Evolutionary conservation across 2,329 filamentous ascomycete genomes (phyloP).

Genomic region (Daldinia eschscholtzii): DNA sequence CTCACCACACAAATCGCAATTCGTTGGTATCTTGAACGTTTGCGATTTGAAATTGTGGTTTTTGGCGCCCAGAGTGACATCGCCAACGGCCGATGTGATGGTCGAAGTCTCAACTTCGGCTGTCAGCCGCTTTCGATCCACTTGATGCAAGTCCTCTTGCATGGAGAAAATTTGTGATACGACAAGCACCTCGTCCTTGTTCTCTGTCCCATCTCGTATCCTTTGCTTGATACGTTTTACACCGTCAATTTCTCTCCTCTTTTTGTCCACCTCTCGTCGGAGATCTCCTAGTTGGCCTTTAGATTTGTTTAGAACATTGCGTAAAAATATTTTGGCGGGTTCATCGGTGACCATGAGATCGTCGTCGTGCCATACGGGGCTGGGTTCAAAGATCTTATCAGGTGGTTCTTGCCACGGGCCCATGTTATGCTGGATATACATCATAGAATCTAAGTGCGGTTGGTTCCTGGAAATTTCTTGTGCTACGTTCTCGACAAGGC

Average conservation of each 20-base stretch:
- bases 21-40: conserved; percentile 98
- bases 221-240: conserved; percentile 79
- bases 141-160: conserved; percentile 86
- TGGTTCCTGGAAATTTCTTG: conserved; percentile 89
- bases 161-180: conserved; percentile 85
- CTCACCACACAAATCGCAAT: conserved; percentile 96
- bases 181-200: conserved; percentile 87
- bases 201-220: conserved; percentile 85
- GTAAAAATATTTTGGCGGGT: conserved; percentile 86
- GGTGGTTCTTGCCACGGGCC: conserved; percentile 83
- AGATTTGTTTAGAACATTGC: conserved; percentile 91
- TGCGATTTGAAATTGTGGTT: conserved; percentile 99
- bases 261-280: conserved; percentile 85
- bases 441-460: conserved; percentile 92
- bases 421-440: conserved; percentile 96
- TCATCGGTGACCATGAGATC: conserved; percentile 88
- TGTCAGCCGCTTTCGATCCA: conserved; percentile 85
- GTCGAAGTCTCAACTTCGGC: conserved; percentile 94
- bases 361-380: conserved; percentile 97
- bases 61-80: conserved; percentile 90
- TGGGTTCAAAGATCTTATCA: conserved; percentile 90
- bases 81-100: conserved; percentile 90
- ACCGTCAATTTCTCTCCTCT: conserved; percentile 84
- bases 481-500: conserved; percentile 77
- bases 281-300: conserved; percentile 86